Evolutionary conservation across 1,284 basidiomycete genomes (phyloP).

Genomic region (Tremellales sp.): DNA sequence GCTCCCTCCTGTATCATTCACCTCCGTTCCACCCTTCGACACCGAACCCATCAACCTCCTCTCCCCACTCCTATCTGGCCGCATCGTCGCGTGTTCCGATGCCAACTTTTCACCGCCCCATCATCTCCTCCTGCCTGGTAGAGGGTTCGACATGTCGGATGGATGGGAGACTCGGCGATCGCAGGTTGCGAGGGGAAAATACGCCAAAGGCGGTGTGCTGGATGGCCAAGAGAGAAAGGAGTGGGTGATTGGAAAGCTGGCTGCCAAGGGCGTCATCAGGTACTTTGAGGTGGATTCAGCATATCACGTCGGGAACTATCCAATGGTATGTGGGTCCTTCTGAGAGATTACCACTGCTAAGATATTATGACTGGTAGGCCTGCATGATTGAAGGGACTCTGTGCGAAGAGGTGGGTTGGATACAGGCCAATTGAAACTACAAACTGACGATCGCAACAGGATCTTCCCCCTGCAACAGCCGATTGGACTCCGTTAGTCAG

Average conservation of each 20-base stretch:
- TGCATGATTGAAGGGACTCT: conserved; percentile 30
- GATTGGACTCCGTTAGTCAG: conserved; percentile 72
- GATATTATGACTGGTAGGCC: conserved; percentile 13
- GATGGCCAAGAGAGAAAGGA: conserved; percentile 70
- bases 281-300: conserved; percentile 88
- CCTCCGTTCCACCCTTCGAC: conserved; percentile 53
- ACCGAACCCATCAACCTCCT: conserved; percentile 66
- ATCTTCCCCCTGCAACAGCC: conserved; percentile 47
- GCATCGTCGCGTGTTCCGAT: conserved; percentile 57
- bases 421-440: conserved; percentile 1
- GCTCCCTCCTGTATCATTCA: conserved; percentile 51
- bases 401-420: conserved; percentile 9
- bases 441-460: conserved; percentile 23
- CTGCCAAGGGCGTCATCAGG: conserved; percentile 64
- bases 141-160: conserved; percentile 90
- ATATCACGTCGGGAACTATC: conserved; percentile 96
- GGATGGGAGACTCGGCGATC: conserved; percentile 98
- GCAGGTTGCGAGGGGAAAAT: conserved; percentile 62
- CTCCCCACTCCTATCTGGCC: conserved; percentile 83
- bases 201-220: conserved; percentile 23
- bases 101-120: conserved; percentile 92
- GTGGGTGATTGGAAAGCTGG: conserved; percentile 87
- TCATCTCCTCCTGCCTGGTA: conserved; percentile 86
- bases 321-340: conserved; percentile 56
- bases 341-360: neutral